These are phyloP conservation scores for Inga oerstediana DNA, from an alignment of 306 rosid species.

Conservation along the genomic window DNA sequence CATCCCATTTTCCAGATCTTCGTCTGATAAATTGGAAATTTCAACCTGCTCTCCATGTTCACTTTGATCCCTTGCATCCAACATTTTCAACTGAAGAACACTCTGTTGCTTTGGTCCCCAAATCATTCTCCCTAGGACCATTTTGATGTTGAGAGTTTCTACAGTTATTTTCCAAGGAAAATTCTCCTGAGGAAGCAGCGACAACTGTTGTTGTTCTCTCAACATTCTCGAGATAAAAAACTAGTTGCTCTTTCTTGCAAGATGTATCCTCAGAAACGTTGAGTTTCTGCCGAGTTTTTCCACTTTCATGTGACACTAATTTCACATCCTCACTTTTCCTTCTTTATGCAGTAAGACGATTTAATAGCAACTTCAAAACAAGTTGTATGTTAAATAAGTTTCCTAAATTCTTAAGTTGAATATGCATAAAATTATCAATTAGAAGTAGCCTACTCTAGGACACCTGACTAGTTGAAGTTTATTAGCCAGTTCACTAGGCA, in stretches of 20 bases:
- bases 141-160: constrained; percentile 16
- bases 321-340: constrained; percentile 37
- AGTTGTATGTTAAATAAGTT: constrained; percentile 14
- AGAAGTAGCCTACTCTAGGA: constrained; percentile 75
- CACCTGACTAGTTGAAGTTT: constrained; percentile 78
- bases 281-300: constrained; percentile 38
- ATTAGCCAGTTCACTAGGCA: constrained; percentile 53
- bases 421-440: background rate
- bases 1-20: constrained; percentile 38
- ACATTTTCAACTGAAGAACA: constrained; percentile 36
- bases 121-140: constrained; percentile 24
- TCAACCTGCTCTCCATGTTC: constrained; percentile 39
- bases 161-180: constrained; percentile 20
- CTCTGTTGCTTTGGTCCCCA: constrained; percentile 30
- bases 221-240: constrained; percentile 27
- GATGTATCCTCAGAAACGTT: constrained; percentile 38
- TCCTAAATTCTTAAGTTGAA: background rate
- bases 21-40: constrained; percentile 30
- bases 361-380: background rate
- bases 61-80: constrained; percentile 33
- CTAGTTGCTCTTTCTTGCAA: constrained; percentile 31
- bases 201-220: background rate
- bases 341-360: constrained; percentile 37
- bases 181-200: constrained; percentile 27
- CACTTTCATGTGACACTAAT: constrained; percentile 40